Evolutionary conservation across 2,329 filamentous ascomycete species (phyloP), one percentile per base, ranked within the genome.

Genomic region (Conoideocrella luteorostrata): DNA sequence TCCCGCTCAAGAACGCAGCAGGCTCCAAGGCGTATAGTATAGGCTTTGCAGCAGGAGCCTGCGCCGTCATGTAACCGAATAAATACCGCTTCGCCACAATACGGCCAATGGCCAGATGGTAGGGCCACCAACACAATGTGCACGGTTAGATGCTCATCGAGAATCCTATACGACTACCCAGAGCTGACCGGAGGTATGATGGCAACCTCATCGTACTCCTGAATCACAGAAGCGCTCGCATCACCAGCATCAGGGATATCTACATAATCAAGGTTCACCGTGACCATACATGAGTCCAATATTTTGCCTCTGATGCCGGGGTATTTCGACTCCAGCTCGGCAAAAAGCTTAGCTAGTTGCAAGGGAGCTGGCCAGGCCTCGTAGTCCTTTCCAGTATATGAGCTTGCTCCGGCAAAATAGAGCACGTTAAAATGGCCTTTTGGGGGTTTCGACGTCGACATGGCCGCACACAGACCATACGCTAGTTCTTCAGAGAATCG

Each of bases 101-200:
- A n/a, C n/a, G n/a, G n/a, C n/a, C n/a, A n/a, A n/a, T n/a, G n/a
- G n/a, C n/a, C n/a, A n/a, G n/a, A n/a, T n/a, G n/a, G n/a, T n/a
- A n/a, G n/a, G n/a, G n/a, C n/a, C n/a, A n/a, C n/a, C n/a, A n/a
- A n/a, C n/a, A n/a, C n/a, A n/a, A 38, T 34, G 30, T 34, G 15
- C 11, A 10, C 30, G 17, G 9, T 17, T 13, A 11, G 12, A 32
- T n/a, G 21, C 21, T 15, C 26, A 34, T 12, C 15, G 32, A 34
- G 17, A 23, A 33, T 20, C 23, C 42, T 10, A 6, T 43, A 45
- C 37, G 40, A 45, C 74, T 64, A 93, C 4, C 88, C 88, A 29
- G 88, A 89, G 70, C 88, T 94, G 52, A 94, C 88, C 9, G 88
- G 88, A 26, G 88, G 88, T 45, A 94, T 91, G 28, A 94, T 84